Conservation (phyloP, 768 basidiomycete genomes). For the Lactarius hatsudake region DNA sequence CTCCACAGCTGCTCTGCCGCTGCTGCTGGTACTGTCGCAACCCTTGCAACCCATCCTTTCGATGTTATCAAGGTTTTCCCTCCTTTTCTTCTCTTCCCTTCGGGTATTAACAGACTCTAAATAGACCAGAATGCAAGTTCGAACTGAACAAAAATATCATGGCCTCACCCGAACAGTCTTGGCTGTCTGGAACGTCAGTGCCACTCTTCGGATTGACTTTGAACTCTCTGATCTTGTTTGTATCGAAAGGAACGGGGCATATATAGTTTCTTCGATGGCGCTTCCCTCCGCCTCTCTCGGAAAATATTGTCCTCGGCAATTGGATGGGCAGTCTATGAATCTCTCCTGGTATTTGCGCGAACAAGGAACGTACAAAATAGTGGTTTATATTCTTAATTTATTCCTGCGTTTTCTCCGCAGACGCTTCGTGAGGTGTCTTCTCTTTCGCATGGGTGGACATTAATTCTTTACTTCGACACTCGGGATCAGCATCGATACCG, state of each 20-base stretch:
- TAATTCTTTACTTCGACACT: neutral
- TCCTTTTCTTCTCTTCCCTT: conserved; percentile 1
- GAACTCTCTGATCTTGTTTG: neutral
- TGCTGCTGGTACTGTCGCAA: conserved; percentile 79
- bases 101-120: neutral
- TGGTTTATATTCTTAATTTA: neutral
- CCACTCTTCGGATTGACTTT: neutral
- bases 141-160: conserved; percentile 71
- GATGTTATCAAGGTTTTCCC: conserved; percentile 81
- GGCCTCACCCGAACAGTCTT: conserved; percentile 61
- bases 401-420: neutral
- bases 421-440: neutral
- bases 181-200: conserved; percentile 67
- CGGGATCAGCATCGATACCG: too few species aligned
- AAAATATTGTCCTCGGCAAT: conserved; percentile 89
- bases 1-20: conserved; percentile 71
- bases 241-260: conserved; percentile 69
- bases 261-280: conserved; percentile 82
- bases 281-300: conserved; percentile 74
- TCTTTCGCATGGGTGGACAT: neutral
- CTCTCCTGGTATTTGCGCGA: conserved; percentile 59
- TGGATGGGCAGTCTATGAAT: conserved; percentile 91
- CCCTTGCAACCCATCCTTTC: conserved; percentile 85
- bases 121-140: conserved; percentile 91
- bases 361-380: conserved; percentile 6